A percentile compares a stretch with the other conserved stretches of the same genome.
phyloP scores from a whole-genome alignment of 1,284 basidiomycete genomes.

The Ustilago sp. region DNA sequence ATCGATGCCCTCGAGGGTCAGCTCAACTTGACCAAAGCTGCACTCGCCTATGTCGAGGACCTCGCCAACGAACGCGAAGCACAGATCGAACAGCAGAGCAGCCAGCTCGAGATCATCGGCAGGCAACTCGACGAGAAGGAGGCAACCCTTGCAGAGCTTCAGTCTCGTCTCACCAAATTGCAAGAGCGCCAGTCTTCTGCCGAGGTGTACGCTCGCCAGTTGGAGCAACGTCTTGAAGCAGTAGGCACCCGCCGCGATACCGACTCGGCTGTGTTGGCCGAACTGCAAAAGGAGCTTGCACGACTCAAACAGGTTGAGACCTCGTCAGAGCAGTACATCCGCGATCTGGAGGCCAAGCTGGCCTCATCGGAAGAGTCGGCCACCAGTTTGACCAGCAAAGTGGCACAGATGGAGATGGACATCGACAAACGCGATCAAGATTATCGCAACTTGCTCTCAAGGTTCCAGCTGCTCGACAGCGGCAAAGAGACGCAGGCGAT shows the following conservation, averaged over 20 bases:
- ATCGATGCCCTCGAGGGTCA: constrained; percentile 95
- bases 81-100: constrained; percentile 74
- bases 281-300: constrained; percentile 84
- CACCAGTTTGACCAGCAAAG: constrained; percentile 76
- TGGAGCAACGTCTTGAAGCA: constrained; percentile 87
- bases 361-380: constrained; percentile 82
- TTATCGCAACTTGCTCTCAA: constrained; percentile 78
- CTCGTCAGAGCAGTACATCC: constrained; percentile 82
- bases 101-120: constrained; percentile 73
- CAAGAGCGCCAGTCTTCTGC: constrained; percentile 88
- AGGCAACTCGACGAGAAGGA: constrained; percentile 81
- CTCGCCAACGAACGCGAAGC: constrained; percentile 89
- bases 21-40: constrained; percentile 87
- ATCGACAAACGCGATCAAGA: constrained; percentile 78
- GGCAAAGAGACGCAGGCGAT: constrained; percentile 63
- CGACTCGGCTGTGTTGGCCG: constrained; percentile 81
- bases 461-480: constrained; percentile 78
- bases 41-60: constrained; percentile 88
- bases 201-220: constrained; percentile 90
- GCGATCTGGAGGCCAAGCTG: constrained; percentile 87
- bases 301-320: constrained; percentile 81
- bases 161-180: constrained; percentile 82
- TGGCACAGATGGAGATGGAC: constrained; percentile 83
- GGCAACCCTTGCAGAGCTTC: constrained; percentile 83
- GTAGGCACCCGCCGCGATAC: constrained; percentile 82